Base-by-base conservation (phyloP, 768 basidiomycete species). In the Cubamyces sp. region DNA sequence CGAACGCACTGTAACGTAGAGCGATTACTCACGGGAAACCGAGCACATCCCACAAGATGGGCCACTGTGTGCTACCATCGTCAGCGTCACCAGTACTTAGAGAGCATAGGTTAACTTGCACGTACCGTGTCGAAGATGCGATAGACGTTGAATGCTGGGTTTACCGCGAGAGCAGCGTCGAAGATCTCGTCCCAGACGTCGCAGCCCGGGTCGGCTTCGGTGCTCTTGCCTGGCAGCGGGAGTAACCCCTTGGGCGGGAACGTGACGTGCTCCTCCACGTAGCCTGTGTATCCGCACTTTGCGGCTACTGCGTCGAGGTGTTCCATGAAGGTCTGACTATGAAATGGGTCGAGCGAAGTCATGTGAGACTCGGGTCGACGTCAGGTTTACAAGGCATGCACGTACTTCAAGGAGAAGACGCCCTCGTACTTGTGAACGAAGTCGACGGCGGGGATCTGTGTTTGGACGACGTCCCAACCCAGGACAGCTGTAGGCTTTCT, bases 131-230 rank as follows among this genome's bases (percentile, higher is more conserved):
- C 89, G 73, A 90, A 88, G 55, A 92, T 88, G n/a, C 87, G 82
- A 70, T 92, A 92, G 6, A 90, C 80, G 65, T 92, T 80, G 76
- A 92, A 92, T 0, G 87, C 89, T 0, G 90, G 91, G 68, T 92
- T 91, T 64, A 88, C 74, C 2, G 74, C 57, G 23, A 90, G 64
- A 0, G 90, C 84, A 0, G 82, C 86, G 21, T 85, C 73, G 69
- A 89, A 85, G 56, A 92, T 86, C 39, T 77, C 74, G 30, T 82
- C 79, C 90, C 87, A 91, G 1, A 90, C 71, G 68, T 90, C 85
- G 64, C 91, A 92, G 23, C 81, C 86, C 8, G 66, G 70, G 39
- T 81, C 80, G 0, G 70, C 73, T 12, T 75, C 72, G 0, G 77
- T 76, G 0, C 83, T 83, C 19, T 73, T 79, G 5, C 86, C 86